Evolutionary conservation across 257 asterid species (phyloP).

Genomic region (Eucommia ulmoides): DNA sequence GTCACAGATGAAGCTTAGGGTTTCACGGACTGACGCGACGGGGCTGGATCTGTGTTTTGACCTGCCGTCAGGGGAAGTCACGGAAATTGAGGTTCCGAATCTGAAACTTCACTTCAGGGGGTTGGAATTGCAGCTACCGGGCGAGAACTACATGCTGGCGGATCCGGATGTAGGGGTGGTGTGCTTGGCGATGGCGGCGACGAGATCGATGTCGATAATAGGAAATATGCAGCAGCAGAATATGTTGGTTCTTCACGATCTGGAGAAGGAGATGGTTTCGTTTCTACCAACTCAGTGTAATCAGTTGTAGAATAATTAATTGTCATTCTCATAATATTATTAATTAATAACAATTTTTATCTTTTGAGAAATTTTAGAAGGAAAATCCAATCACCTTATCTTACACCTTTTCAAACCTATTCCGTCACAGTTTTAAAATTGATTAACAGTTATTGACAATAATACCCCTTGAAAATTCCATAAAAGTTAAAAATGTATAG

Average conservation of each 20-base stretch:
- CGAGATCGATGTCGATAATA: background rate
- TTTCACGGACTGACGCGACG: background rate
- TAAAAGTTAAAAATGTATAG: too few relatives aligned
- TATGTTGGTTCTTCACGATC: background rate
- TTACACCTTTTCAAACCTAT: too few relatives aligned
- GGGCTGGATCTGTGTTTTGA: slow-evolving; percentile 1
- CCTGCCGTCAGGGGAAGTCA: background rate
- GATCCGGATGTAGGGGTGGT: background rate
- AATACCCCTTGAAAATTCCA: too few relatives aligned
- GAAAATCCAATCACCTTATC: too few relatives aligned
- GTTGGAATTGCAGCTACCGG: background rate
- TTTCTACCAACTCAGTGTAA: background rate
- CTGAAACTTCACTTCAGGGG: slow-evolving; percentile 1
- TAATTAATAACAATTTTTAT: too few relatives aligned
- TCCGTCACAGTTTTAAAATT: too few relatives aligned
- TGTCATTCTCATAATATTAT: too few relatives aligned
- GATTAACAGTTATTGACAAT: too few relatives aligned
- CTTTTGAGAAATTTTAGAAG: too few relatives aligned
- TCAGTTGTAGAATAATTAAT: too few relatives aligned
- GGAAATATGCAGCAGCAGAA: slow-evolving; percentile 1
- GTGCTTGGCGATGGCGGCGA: slow-evolving; percentile 1
- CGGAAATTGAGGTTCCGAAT: background rate
- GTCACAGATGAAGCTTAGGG: background rate
- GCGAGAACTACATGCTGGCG: background rate
- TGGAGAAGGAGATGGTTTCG: background rate